Evolutionary conservation across 163 green algal genomes (phyloP), one percentile per base, ranked within the genome.

Genomic region (Coccomyxa subellipsoidea): DNA sequence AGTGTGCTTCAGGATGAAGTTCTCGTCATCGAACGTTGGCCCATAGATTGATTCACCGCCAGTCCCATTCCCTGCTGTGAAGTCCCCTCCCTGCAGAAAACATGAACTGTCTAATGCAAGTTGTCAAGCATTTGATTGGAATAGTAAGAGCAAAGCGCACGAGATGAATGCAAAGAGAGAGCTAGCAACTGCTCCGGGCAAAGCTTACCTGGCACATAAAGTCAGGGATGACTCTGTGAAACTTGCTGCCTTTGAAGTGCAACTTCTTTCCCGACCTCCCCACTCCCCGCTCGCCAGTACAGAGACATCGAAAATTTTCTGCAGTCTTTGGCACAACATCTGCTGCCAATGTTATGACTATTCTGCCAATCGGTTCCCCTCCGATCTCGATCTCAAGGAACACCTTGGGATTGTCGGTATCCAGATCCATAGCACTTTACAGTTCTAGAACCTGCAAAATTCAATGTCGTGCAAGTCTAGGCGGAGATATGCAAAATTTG

Each of bases 31-130:
- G 77, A 97, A 97, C 47, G 90, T 94, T 10, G 71, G 76, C n/a
- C 94, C 96, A 79, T 99, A 99, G 69, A 99, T 99, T 73, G 93
- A 98, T 85, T 98, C 93, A 4, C 96, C 97, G 21, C 96, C 96
- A 1, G 96, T 98, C 70, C 96, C 96, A 80, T 99, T 92, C 6
- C 90, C 93, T 21, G n/a, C n/a, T 37, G 80, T 85, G 53, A 85
- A 85, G 70, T 85, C 77, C 38, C 83, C 80, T 70, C 71, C 80
- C 76, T 91, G 87, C 90, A 94, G 93, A 73, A 93, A 94, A 29
- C 90, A 38, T 53, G 81, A 29, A 59, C 3, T 32, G 23, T 73
- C 21, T 34, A 9, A 7, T 73, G 66, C 66, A 73, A 73, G 1
- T 35, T 37, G 1, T n/a, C n/a, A n/a, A n/a, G n/a, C n/a, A n/a